Conservation (phyloP, 192 early-diverging fungal genomes). For the Umbelopsis ramanniana region DNA sequence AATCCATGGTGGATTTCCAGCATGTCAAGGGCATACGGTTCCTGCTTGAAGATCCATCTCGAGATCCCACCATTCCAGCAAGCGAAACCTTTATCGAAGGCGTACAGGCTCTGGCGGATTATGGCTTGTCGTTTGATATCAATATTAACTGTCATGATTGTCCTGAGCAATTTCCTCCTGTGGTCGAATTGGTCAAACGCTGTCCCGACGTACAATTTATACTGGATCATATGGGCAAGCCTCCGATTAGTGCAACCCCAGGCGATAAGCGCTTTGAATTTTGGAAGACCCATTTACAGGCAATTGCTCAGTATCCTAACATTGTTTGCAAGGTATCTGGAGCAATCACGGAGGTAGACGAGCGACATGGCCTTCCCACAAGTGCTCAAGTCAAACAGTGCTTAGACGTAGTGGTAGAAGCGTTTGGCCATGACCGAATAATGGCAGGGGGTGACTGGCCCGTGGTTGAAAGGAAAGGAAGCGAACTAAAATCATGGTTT, state of each 20-base stretch:
- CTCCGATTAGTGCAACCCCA: constrained; percentile 28
- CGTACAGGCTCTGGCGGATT: constrained; percentile 25
- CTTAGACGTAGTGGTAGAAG: constrained; percentile 24
- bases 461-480: constrained; percentile 22
- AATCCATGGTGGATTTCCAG: constrained; percentile 17
- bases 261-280: constrained; percentile 31
- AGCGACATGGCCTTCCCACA: background rate
- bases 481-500: constrained; percentile 29
- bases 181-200: constrained; percentile 24
- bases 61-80: constrained; percentile 20
- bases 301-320: constrained; percentile 29
- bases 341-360: constrained; percentile 31
- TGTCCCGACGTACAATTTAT: constrained; percentile 37
- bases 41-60: constrained; percentile 32
- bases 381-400: constrained; percentile 29
- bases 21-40: constrained; percentile 32
- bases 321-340: constrained; percentile 40
- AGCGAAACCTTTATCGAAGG: constrained; percentile 27
- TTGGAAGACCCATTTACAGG: constrained; percentile 25
- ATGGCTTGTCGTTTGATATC: constrained; percentile 36
- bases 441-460: constrained; percentile 44
- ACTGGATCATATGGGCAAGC: constrained; percentile 42
- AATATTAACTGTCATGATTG: constrained; percentile 26
- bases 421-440: constrained; percentile 39
- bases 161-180: constrained; percentile 39